Base-by-base conservation (phyloP, 192 early-diverging fungal species). In the Umbelopsis vinacea region DNA sequence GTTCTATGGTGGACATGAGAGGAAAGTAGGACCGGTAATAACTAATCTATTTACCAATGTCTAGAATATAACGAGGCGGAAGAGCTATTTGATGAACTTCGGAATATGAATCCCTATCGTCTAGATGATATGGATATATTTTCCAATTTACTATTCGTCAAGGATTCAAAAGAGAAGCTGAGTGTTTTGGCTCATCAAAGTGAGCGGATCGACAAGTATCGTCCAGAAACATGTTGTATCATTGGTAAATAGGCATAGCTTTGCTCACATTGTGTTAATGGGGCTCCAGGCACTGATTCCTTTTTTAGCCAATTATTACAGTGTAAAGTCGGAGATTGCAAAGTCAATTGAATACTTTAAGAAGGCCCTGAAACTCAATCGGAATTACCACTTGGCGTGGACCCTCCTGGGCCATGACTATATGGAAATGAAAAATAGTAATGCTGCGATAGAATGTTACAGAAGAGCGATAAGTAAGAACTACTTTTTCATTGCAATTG, bases 401-500 rank as follows among this genome's bases (percentile, higher is more conserved):
- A 96, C 94, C 1, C 83, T 99, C 68, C 85, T 99, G 84, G 97
- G 96, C 2, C 96, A 98, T 74, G 94, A 97, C 78, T 97, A 95
- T 71, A 81, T 99, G 38, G 96, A 99, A 76, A 71, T 96, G 73
- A 96, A 96, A 68, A 96, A 96, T 72, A 88, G 91, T 0, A 83
- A 93, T 33, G 94, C 93, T 6, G 97, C 96, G 0, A 86, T 97
- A 6, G 93, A 97, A 75, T 91, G 93, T 8, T 98, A 98, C 72
- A 84, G 93, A 35, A 81, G 90, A 63, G 97, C 95, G 0, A 82
- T 94, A 6, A 89, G 91, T 93, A 79, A 71, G 81, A 17, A 24
- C 46, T 38, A 46, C 19, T 6, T 22, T 45, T 11, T 7, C 9
- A n/a, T 66, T 45, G 37, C 4, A 0, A 15, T 14, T 68, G 67